Conservation (phyloP, 2,329 filamentous ascomycete genomes). For the Colletotrichum tropicale region DNA sequence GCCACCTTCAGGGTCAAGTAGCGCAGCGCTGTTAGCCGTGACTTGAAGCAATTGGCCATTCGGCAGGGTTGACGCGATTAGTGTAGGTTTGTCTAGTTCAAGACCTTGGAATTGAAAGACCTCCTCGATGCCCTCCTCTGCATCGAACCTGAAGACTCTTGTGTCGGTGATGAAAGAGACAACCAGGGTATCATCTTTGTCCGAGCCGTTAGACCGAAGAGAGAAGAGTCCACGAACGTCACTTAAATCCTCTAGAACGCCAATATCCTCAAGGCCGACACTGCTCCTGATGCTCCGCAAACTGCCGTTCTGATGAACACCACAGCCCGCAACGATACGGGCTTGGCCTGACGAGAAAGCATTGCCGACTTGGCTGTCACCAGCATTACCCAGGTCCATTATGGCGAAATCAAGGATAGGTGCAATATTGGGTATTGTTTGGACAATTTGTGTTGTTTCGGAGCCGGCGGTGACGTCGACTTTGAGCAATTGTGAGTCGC, state of each 20-base stretch:
- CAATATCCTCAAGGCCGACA: conserved; percentile 88
- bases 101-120: conserved; percentile 77
- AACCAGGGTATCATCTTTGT: conserved; percentile 71
- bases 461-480: conserved; percentile 43
- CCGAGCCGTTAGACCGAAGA: conserved; percentile 55
- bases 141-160: conserved; percentile 78
- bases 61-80: conserved; percentile 67
- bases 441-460: conserved; percentile 65
- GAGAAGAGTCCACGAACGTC: conserved; percentile 77
- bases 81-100: conserved; percentile 70
- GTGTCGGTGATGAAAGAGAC: conserved; percentile 86
- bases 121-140: conserved; percentile 83
- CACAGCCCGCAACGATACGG: conserved; percentile 89
- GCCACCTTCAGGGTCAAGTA: conserved; percentile 19
- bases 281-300: conserved; percentile 91
- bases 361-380: conserved; percentile 75
- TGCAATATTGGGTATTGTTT: conserved; percentile 83
- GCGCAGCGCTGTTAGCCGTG: neutral
- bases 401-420: conserved; percentile 93
- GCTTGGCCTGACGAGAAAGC: conserved; percentile 96
- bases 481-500: conserved; percentile 84
- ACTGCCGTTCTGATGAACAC: conserved; percentile 86
- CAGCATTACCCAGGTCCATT: conserved; percentile 93
- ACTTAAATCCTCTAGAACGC: conserved; percentile 79
- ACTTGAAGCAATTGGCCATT: conserved; percentile 16